phyloP scores from a whole-genome alignment of 2,329 filamentous ascomycete species.

The Pestalotiopsis sp. region DNA sequence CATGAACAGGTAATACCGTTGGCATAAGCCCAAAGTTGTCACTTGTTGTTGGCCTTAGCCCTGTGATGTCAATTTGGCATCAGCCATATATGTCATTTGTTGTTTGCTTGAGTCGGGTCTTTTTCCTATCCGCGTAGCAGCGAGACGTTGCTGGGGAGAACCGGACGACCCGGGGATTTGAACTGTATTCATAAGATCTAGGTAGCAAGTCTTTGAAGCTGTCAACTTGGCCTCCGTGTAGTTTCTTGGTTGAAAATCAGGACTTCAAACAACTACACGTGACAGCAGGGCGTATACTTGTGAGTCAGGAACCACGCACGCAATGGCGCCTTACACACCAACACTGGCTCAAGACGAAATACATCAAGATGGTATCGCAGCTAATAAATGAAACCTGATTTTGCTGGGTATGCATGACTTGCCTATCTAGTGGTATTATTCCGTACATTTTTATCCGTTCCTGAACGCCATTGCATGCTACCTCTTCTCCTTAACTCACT shows the following conservation, averaged over 20 bases:
- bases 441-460: slow-evolving; percentile 2
- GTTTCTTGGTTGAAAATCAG: neutral
- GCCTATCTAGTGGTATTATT: neutral
- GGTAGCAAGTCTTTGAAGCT: neutral
- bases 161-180: no score
- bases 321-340: neutral
- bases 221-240: neutral
- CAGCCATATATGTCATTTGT: no score
- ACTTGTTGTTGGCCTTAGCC: no score
- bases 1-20: no score
- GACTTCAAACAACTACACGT: neutral
- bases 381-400: slow-evolving; percentile 2
- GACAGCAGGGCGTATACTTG: neutral
- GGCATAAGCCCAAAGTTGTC: no score
- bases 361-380: slow-evolving; percentile 13
- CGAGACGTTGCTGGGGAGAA: no score
- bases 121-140: no score
- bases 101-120: no score
- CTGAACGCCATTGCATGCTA: slow-evolving; percentile 4
- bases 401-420: neutral
- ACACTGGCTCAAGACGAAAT: no score
- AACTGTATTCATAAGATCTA: neutral
- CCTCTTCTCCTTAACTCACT: neutral
- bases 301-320: neutral
- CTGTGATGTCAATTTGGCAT: no score